Evolutionary conservation across 2,329 filamentous ascomycete species (phyloP).

Genomic region (Phaeosphaeriaceae sp.): DNA sequence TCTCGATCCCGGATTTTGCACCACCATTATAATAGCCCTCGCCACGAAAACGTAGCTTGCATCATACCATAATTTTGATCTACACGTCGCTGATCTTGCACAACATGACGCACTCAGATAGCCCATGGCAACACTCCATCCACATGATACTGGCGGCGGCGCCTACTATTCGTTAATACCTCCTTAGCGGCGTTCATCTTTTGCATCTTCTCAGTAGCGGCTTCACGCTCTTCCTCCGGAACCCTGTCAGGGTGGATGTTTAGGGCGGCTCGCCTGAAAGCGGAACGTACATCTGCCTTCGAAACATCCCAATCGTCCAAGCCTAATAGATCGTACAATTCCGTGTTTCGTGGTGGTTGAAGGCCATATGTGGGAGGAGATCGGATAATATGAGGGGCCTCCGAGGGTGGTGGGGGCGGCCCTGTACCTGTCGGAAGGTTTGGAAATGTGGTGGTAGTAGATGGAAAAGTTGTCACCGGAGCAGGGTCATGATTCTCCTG

Average conservation of each 20-base stretch:
- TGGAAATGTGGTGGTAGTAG: conserved; percentile 3
- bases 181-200: conserved; percentile 33
- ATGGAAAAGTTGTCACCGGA: conserved; percentile 5
- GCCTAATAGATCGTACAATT: conserved; percentile 24
- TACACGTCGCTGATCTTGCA: background rate
- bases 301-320: conserved; percentile 19
- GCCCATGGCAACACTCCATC: conserved; percentile 16
- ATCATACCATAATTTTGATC: too few species aligned
- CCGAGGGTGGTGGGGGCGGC: conserved; percentile 1
- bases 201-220: conserved; percentile 30
- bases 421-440: background rate
- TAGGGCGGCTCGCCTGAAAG: conserved; percentile 22
- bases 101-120: conserved; percentile 3
- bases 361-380: background rate
- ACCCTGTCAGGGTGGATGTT: conserved; percentile 32
- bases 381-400: background rate
- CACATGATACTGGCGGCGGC: conserved; percentile 17
- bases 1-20: too few species aligned
- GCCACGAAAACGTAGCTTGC: too few species aligned
- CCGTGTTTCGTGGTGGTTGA: conserved; percentile 16
- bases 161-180: conserved; percentile 19
- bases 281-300: conserved; percentile 17
- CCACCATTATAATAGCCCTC: too few species aligned
- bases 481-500: conserved; percentile 23
- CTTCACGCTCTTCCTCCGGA: conserved; percentile 9